Evolutionary conservation across 208 protist species (phyloP).

Genomic region (Phytomonas serpens): DNA sequence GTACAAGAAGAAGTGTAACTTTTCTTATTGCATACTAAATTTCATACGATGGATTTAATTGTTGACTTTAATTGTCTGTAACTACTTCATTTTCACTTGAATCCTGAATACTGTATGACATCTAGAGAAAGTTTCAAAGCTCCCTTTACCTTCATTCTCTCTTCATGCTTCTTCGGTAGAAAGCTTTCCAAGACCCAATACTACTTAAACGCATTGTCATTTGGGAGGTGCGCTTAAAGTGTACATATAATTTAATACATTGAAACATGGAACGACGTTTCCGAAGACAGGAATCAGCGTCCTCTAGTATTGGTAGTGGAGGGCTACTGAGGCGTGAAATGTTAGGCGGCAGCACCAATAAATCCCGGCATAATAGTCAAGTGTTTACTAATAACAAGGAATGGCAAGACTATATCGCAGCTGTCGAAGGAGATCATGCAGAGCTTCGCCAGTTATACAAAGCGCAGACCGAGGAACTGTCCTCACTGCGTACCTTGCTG

Average conservation of each 20-base stretch:
- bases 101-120: neutral
- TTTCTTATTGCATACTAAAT: neutral
- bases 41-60: neutral
- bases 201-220: neutral
- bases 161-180: neutral
- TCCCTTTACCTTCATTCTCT: neutral
- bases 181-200: neutral
- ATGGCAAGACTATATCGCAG: neutral
- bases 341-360: neutral
- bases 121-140: neutral
- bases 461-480: neutral
- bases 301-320: conserved; percentile 4
- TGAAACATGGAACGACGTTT: conserved; percentile 6
- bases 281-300: conserved; percentile 10
- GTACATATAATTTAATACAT: neutral
- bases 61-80: neutral
- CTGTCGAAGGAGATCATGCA: neutral
- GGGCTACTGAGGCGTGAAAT: conserved; percentile 6
- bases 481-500: neutral
- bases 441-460: neutral
- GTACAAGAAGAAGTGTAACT: neutral
- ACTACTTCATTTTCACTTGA: neutral
- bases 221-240: neutral
- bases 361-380: neutral
- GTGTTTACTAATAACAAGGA: neutral